phyloP scores from a whole-genome alignment of 495 filamentous ascomycete genomes.

The Annulohypoxylon maeteangense region DNA sequence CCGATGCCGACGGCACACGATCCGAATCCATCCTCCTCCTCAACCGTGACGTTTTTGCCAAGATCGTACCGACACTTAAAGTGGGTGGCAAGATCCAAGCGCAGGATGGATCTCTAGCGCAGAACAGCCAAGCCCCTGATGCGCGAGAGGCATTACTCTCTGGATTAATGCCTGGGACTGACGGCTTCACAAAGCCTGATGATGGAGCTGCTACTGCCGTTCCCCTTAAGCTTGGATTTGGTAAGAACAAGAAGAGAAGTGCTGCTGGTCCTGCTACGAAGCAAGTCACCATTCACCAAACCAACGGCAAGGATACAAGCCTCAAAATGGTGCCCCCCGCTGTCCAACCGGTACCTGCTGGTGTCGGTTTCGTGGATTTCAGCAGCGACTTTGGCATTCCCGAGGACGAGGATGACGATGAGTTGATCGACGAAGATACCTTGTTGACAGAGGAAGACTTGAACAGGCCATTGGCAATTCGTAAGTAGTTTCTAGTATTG shows the following conservation, averaged over 20 bases:
- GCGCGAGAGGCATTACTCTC: conserved; percentile 81
- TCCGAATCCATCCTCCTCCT: conserved; percentile 69
- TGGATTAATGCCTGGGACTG: conserved; percentile 72
- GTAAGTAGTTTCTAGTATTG: conserved; percentile 62
- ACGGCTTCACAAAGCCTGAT: conserved; percentile 78
- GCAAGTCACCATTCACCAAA: conserved; percentile 34
- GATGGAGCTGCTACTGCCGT: conserved; percentile 71
- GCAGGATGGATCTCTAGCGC: conserved; percentile 72
- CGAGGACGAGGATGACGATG: conserved; percentile 72
- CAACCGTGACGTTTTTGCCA: conserved; percentile 72
- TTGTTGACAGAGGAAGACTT: conserved; percentile 86
- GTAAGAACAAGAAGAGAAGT: conserved; percentile 68
- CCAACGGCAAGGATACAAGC: conserved; percentile 35
- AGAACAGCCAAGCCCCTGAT: conserved; percentile 56
- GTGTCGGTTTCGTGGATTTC: conserved; percentile 79
- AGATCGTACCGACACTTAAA: conserved; percentile 74
- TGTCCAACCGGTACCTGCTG: conserved; percentile 56
- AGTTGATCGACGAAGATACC: conserved; percentile 89
- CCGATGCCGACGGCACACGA: conserved; percentile 72
- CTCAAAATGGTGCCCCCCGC: conserved; percentile 47
- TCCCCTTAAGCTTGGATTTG: conserved; percentile 71
- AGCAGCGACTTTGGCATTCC: conserved; percentile 72
- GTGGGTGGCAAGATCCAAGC: conserved; percentile 73
- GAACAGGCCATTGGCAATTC: conserved; percentile 74
- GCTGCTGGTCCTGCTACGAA: conserved; percentile 37